A percentile compares a stretch with the other conserved stretches of the same genome.
Conservation (phyloP, 805 yeast genomes). For the Debaryomyces tyrocola region DNA sequence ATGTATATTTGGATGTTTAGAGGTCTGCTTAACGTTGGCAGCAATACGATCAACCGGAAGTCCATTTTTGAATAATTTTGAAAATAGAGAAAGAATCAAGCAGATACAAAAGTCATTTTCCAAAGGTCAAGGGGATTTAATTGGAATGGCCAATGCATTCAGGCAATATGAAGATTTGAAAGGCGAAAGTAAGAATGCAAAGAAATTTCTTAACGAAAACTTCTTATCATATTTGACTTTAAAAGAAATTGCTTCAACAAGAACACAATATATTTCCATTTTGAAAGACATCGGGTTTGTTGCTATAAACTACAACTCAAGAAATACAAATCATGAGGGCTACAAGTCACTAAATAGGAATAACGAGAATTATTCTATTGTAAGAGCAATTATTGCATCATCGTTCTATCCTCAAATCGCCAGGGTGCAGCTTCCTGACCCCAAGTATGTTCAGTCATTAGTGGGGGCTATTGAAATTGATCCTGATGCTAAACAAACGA, state of each 20-base stretch:
- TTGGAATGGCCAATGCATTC: constrained; percentile 64
- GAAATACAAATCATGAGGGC: constrained; percentile 5
- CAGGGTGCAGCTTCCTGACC: constrained; percentile 77
- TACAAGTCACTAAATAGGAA: constrained; percentile 49
- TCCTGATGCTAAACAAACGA: constrained; percentile 72
- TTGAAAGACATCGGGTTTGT: constrained; percentile 78
- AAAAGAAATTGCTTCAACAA: constrained; percentile 69
- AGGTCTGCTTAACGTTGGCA: constrained; percentile 75
- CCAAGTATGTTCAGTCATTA: constrained; percentile 65
- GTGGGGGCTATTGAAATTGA: constrained; percentile 86
- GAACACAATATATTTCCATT: constrained; percentile 67
- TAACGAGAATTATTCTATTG: constrained; percentile 45
- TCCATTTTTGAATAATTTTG: constrained; percentile 67
- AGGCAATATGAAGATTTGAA: constrained; percentile 46
- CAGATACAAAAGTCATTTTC: constrained; percentile 37
- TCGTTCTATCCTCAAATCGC: constrained; percentile 83
- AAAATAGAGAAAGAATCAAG: constrained; percentile 65
- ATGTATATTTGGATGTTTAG: constrained; percentile 79
- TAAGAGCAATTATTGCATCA: constrained; percentile 73
- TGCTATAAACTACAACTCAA: constrained; percentile 48
- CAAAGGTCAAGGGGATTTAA: constrained; percentile 69
- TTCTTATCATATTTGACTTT: constrained; percentile 62
- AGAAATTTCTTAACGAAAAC: constrained; percentile 54
- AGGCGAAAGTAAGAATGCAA: constrained; percentile 23
- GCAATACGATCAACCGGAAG: constrained; percentile 71